Conservation (phyloP, 2,329 filamentous ascomycete species). For the Orbilia ellipsospora region DNA sequence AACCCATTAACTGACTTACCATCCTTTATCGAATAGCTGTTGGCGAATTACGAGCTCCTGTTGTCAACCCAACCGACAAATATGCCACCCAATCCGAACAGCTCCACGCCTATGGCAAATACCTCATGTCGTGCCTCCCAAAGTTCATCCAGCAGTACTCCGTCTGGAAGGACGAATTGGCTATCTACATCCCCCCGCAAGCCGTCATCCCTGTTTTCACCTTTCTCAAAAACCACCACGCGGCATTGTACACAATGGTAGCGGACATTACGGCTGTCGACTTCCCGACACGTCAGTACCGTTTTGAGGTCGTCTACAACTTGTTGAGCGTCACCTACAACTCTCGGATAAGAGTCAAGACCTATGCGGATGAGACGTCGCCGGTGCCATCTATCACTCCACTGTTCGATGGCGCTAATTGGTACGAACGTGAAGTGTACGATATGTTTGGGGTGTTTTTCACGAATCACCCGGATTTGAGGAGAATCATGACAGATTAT, state of each 20-base stretch:
- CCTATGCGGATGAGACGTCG: conserved; percentile 94
- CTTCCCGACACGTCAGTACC: conserved; percentile 92
- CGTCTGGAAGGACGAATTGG: conserved; percentile 99
- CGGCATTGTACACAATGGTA: conserved; percentile 94
- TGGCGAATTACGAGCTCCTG: conserved; percentile 73
- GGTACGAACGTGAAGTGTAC: conserved; percentile 98
- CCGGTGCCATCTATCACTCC: conserved; percentile 88
- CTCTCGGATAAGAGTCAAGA: conserved; percentile 96
- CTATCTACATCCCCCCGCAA: conserved; percentile 87
- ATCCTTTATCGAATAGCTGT: conserved; percentile 60
- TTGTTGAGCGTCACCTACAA: conserved; percentile 95
- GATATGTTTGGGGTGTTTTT: conserved; percentile 99
- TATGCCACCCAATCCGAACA: conserved; percentile 86
- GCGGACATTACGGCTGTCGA: conserved; percentile 94
- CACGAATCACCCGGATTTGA: conserved; percentile 89
- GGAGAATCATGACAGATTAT: conserved; percentile 99
- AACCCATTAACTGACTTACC: conserved; percentile 9
- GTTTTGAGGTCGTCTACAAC: conserved; percentile 99
- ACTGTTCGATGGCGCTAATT: conserved; percentile 94
- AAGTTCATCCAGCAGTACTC: conserved; percentile 99
- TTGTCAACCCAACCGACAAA: conserved; percentile 77
- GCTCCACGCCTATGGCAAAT: conserved; percentile 94
- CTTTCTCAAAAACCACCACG: conserved; percentile 97
- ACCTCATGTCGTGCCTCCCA: conserved; percentile 94
- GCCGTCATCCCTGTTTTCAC: conserved; percentile 91